Conservation (phyloP, 2,329 filamentous ascomycete species). For the Aplosporella prunicola region DNA sequence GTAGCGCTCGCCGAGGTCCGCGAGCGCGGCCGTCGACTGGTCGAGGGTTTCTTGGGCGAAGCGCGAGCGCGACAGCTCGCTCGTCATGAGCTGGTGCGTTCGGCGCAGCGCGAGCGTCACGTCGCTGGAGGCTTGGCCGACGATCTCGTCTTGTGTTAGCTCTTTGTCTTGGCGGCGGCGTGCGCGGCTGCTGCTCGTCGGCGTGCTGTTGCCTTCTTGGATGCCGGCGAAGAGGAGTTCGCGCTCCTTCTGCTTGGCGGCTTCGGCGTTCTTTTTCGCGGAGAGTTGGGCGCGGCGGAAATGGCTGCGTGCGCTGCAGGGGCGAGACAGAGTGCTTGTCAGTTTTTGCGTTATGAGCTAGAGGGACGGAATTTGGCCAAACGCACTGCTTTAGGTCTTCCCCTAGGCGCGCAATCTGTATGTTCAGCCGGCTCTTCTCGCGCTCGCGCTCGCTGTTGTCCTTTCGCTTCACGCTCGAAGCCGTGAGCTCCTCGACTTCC, state of each 20-base stretch:
- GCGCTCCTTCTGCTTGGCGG: slow-evolving; percentile 66
- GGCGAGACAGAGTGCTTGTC: background rate
- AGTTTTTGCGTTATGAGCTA: no score
- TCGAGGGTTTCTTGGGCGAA: slow-evolving; percentile 85
- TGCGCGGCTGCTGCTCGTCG: slow-evolving; percentile 25
- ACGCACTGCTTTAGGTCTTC: slow-evolving; percentile 64
- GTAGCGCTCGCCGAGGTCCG: slow-evolving; percentile 72
- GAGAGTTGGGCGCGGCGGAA: slow-evolving; percentile 76
- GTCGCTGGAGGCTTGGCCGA: slow-evolving; percentile 66
- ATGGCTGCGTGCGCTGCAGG: slow-evolving; percentile 46
- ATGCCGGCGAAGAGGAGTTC: slow-evolving; percentile 63
- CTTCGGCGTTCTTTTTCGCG: slow-evolving; percentile 65
- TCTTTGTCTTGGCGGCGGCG: slow-evolving; percentile 31
- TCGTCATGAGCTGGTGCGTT: slow-evolving; percentile 77
- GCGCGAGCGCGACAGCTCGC: slow-evolving; percentile 74
- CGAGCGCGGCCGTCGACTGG: slow-evolving; percentile 74
- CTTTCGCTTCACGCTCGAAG: slow-evolving; percentile 27
- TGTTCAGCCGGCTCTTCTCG: slow-evolving; percentile 56
- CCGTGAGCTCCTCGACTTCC: slow-evolving; percentile 62
- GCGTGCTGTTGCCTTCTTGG: slow-evolving; percentile 32
- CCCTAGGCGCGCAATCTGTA: slow-evolving; percentile 56
- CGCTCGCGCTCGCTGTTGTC: slow-evolving; percentile 49
- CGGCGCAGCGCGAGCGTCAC: slow-evolving; percentile 75
- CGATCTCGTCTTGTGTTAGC: slow-evolving; percentile 61
- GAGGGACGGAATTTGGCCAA: background rate